Evolutionary conservation across 768 basidiomycete species (phyloP).

Genomic region (Thelephora ganbajun): DNA sequence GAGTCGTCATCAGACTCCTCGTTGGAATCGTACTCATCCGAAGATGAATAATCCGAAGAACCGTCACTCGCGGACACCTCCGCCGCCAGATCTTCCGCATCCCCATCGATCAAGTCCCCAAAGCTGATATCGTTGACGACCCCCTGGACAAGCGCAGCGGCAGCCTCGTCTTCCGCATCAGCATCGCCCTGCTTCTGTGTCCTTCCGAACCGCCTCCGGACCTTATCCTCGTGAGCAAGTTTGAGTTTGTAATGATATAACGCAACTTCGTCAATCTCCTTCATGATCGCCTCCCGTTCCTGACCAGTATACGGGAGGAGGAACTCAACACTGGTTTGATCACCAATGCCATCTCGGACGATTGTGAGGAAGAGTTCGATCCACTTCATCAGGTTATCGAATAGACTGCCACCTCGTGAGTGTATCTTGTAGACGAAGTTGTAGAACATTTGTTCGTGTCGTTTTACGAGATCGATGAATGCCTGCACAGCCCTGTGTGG

Average conservation of each 20-base stretch:
- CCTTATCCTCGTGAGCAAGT: conserved; percentile 81
- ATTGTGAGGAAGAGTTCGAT: conserved; percentile 88
- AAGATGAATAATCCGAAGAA: conserved; percentile 12
- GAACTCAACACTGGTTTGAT: conserved; percentile 68
- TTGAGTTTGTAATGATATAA: conserved; percentile 92
- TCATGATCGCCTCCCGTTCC: conserved; percentile 63
- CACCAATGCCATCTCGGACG: conserved; percentile 77
- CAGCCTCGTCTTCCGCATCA: conserved; percentile 73
- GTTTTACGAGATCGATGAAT: conserved; percentile 84
- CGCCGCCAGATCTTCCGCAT: conserved; percentile 69
- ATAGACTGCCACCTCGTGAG: conserved; percentile 87
- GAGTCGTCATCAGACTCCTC: conserved; percentile 23
- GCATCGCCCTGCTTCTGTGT: conserved; percentile 34
- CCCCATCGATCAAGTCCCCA: conserved; percentile 62
- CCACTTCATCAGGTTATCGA: conserved; percentile 92
- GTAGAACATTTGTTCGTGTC: conserved; percentile 95
- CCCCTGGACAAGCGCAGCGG: conserved; percentile 63
- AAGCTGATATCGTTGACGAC: conserved; percentile 76
- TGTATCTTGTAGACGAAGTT: conserved; percentile 97
- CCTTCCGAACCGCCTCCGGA: conserved; percentile 72
- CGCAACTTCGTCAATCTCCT: conserved; percentile 81
- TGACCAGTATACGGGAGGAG: conserved; percentile 72
- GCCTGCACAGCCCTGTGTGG: conserved; percentile 78
- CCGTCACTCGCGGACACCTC: conserved; percentile 38
- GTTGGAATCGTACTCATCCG: conserved; percentile 28